These are phyloP conservation scores for Thalia dealbata DNA, from an alignment of 176 grass and related monocot species.

Conservation along the genomic window DNA sequence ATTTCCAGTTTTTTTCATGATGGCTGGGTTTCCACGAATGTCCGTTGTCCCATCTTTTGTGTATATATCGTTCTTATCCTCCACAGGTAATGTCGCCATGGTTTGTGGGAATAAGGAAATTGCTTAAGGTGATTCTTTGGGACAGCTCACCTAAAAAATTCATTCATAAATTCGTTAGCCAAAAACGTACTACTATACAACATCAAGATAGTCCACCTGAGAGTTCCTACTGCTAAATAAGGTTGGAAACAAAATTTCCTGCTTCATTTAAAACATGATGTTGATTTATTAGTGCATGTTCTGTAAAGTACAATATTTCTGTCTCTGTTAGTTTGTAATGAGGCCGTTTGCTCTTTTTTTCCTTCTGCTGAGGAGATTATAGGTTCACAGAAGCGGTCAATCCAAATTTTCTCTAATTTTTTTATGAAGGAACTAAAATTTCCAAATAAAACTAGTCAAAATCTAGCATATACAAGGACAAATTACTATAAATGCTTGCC, in stretches of 20 bases:
- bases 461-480: too few species aligned
- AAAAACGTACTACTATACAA: not conserved
- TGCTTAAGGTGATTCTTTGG: not conserved
- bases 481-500: too few species aligned
- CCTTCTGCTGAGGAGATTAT: too few species aligned
- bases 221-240: not conserved
- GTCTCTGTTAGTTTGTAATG: too few species aligned
- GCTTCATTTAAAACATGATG: not conserved
- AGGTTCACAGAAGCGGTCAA: too few species aligned
- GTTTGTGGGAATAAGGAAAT: too few species aligned
- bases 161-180: not conserved
- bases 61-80: not conserved
- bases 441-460: too few species aligned
- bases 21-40: not conserved
- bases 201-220: not conserved
- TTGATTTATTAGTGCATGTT: too few species aligned
- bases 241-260: not conserved
- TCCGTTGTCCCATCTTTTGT: conserved; percentile 3
- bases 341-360: too few species aligned
- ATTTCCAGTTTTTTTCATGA: not conserved
- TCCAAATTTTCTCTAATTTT: too few species aligned
- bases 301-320: too few species aligned
- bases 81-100: not conserved
- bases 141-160: not conserved
- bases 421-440: too few species aligned